phyloP scores from a whole-genome alignment of 495 filamentous ascomycete species.

The Tuber indicum region DNA sequence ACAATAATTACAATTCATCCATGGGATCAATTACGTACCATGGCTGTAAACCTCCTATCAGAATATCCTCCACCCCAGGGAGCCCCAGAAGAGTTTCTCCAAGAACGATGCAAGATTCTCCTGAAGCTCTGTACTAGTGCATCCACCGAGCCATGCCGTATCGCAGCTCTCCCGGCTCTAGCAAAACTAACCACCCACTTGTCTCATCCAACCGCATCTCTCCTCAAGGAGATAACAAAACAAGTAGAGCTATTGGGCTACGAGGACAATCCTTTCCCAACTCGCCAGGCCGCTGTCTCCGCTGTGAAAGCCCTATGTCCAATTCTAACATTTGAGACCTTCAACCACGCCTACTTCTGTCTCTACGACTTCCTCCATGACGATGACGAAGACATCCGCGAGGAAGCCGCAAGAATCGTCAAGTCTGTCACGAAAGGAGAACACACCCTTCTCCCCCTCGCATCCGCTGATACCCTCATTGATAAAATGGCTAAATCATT shows the following conservation, averaged over 20 bases:
- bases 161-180: constrained; percentile 22
- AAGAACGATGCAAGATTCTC: constrained; percentile 14
- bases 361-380: constrained; percentile 67
- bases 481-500: constrained; percentile 30
- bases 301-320: constrained; percentile 24
- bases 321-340: constrained; percentile 10
- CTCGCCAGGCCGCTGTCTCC: constrained; percentile 25
- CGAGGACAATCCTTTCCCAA: constrained; percentile 32
- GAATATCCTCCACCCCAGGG: constrained; percentile 5
- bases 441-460: constrained; percentile 43
- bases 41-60: constrained; percentile 22
- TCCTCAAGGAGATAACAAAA: constrained; percentile 9
- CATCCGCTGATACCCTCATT: constrained; percentile 43
- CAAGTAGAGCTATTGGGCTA: constrained; percentile 14
- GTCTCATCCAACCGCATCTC: not conserved
- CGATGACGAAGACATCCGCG: constrained; percentile 83
- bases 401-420: constrained; percentile 53
- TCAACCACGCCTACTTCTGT: constrained; percentile 46
- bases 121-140: constrained; percentile 15
- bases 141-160: constrained; percentile 23
- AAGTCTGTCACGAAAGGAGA: constrained; percentile 42
- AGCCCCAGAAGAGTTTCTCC: not conserved
- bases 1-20: constrained; percentile 11
- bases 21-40: constrained; percentile 33
- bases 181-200: constrained; percentile 16